Base-by-base conservation (phyloP, 768 basidiomycete species). In the Psilocybe subaeruginosa region DNA sequence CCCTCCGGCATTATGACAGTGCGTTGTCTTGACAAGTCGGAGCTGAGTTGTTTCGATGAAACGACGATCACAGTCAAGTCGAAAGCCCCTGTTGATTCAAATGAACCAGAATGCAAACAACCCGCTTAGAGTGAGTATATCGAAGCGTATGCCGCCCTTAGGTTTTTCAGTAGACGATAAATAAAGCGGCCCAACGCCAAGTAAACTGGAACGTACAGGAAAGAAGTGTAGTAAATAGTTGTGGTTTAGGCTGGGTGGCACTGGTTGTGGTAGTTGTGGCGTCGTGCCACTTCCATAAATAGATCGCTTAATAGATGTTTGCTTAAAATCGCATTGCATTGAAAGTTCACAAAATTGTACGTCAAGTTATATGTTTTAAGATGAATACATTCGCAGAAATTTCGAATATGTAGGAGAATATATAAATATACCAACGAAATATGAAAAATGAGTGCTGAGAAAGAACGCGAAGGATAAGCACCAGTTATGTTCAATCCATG, bases 271-370 rank as follows among this genome's bases (percentile, higher is more conserved):
- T 12, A 16, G 41, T 16, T 43, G 41, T 43, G 41, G 41, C 41
- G 41, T 43, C 41, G 41, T 43, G 41, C 41, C 41, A 43, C 86
- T 56, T 69, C 78, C 47, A 68, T 85, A 45, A 84, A 83, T 65
- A 80, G 86, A 66, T 50, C 57, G 27, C 56, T 37, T 41, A 48
- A 57, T 54, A 23, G 31, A 53, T 4, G 41, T n/a, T 43, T 43
- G 14, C n/a, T 12, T n/a, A 16, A 43, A n/a, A 7, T 35, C 33
- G 6, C 33, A 35, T 35, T 23, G 2, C 2, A 23, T 2, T 23
- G 23, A 23, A 23, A 23, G 23, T 23, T 23, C 23, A 23, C 23
- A 23, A 23, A 23, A 23, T 23, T 23, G 23, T 23, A 23, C 23
- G 23, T 23, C 23, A 35, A 35, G 3, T 11, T 35, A 35, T 35